Percentiles rank a stretch among this genome's conserved stretches.
Conservation (phyloP, 2,329 filamentous ascomycete species). For the Hymenoscyphus fructigenus region DNA sequence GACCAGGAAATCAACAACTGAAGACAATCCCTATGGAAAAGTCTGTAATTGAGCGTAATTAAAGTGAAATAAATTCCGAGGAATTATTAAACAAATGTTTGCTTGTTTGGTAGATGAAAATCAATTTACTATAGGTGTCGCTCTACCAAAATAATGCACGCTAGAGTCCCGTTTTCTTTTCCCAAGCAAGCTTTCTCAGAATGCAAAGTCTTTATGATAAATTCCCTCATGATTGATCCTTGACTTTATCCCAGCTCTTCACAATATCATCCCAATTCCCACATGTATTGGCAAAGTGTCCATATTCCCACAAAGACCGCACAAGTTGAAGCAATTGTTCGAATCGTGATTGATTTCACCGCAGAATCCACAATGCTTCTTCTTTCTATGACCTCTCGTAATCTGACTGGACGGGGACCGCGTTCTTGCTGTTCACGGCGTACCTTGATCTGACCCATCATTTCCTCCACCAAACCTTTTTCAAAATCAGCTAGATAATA, state of each 20-base stretch:
- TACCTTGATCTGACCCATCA: background rate
- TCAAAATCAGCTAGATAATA: background rate
- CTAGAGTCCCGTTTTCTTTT: too few species aligned
- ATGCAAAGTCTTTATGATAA: too few species aligned
- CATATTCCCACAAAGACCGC: background rate
- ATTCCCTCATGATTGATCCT: background rate
- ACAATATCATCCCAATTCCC: background rate
- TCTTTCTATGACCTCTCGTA: background rate
- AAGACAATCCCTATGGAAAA: too few species aligned
- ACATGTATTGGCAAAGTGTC: background rate
- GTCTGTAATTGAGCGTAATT: too few species aligned
- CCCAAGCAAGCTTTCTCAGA: too few species aligned
- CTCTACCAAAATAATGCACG: too few species aligned
- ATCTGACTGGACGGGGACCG: too few species aligned
- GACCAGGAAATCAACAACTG: too few species aligned
- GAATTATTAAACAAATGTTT: too few species aligned
- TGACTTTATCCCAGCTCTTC: background rate
- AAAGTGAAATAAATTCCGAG: too few species aligned
- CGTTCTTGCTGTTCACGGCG: background rate
- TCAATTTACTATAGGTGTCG: too few species aligned
- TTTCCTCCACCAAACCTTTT: background rate
- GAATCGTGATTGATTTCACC: background rate
- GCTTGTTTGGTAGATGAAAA: too few species aligned
- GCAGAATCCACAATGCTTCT: background rate
- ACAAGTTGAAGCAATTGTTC: background rate